Base-by-base conservation (phyloP, 2,329 filamentous ascomycete genomes). In the Neofusicoccum umdonicola region DNA sequence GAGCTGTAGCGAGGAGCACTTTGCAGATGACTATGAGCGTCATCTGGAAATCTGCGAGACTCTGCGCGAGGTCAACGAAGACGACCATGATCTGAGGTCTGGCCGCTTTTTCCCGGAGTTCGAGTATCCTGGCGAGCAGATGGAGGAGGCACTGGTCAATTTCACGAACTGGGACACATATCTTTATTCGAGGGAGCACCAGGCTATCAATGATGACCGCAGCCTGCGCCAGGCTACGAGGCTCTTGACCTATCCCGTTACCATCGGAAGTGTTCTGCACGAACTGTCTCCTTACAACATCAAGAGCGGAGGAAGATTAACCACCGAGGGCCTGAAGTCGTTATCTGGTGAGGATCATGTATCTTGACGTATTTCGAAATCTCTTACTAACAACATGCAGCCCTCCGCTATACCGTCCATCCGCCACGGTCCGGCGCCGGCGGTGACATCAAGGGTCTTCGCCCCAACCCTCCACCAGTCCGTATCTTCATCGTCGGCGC, bases 111-210 rank as follows among this genome's bases (percentile, higher is more conserved):
- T 99, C 78, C 89, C 91, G 13, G 96, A 99, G 77, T 98, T 96
- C 73, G 88, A 93, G 67, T 96, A 97, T 74, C 93, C 95, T 0
- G 91, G 90, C 13, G 84, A 89, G 63, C 93, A 97, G 80, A 88
- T 97, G 76, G 93, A 97, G 69, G 94, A 97, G 76, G 91, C 93
- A 39, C 84, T 95, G 69, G 87, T 97, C 69, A 99, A 99, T 79
- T 93, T 99, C 90, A 96, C 90, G 48, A 99, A 96, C 77, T 99
- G 95, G 95, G 95, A 99, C 77, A 98, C 95, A 0, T 92, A 96
- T 71, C 82, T 99, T 73, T 99, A 97, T 76, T 96, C 93, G 3
- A 85, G 95, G 72, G 90, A 96, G 71, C 98, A 95, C 72, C 86
- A 90, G 69, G 96, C 96, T 4, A 88, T 99, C 74, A 93, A 99